phyloP scores from a whole-genome alignment of 768 basidiomycete genomes.

The Tulasnella sp. region DNA sequence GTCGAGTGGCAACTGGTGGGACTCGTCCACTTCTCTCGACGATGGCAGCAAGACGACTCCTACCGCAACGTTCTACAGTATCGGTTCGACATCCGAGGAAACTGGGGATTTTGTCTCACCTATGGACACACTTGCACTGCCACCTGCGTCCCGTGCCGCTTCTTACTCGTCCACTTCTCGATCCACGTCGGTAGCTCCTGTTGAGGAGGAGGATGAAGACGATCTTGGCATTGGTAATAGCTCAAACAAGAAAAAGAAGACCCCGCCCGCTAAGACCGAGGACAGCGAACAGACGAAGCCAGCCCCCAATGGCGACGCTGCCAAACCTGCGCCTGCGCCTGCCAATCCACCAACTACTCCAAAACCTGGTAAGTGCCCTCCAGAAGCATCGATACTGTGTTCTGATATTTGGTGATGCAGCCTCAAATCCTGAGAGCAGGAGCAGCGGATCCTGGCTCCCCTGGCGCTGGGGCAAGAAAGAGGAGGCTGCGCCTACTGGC shows the following conservation, averaged over 20 bases:
- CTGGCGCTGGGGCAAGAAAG: slow-evolving; percentile 58
- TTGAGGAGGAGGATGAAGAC: slow-evolving; percentile 50
- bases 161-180: slow-evolving; percentile 11
- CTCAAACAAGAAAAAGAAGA: slow-evolving; percentile 31
- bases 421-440: slow-evolving; percentile 26
- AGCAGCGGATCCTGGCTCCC: slow-evolving; percentile 65
- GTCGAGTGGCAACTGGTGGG: slow-evolving; percentile 44
- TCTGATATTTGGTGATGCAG: slow-evolving; percentile 14
- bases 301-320: not conserved
- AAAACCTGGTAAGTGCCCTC: slow-evolving; percentile 20
- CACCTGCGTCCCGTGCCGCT: slow-evolving; percentile 20
- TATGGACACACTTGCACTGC: slow-evolving; percentile 50
- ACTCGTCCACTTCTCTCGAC: slow-evolving; percentile 29
- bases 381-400: too few species aligned
- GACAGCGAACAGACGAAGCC: not conserved
- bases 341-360: slow-evolving; percentile 6
- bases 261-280: slow-evolving; percentile 16
- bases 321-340: slow-evolving; percentile 18
- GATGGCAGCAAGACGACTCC: slow-evolving; percentile 42
- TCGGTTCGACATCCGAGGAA: slow-evolving; percentile 30
- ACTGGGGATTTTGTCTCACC: slow-evolving; percentile 65
- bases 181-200: slow-evolving; percentile 16
- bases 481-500: slow-evolving; percentile 36
- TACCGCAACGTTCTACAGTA: slow-evolving; percentile 45
- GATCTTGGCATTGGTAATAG: slow-evolving; percentile 85